phyloP scores from a whole-genome alignment of 768 basidiomycete genomes.

The Tulasnella sp. region DNA sequence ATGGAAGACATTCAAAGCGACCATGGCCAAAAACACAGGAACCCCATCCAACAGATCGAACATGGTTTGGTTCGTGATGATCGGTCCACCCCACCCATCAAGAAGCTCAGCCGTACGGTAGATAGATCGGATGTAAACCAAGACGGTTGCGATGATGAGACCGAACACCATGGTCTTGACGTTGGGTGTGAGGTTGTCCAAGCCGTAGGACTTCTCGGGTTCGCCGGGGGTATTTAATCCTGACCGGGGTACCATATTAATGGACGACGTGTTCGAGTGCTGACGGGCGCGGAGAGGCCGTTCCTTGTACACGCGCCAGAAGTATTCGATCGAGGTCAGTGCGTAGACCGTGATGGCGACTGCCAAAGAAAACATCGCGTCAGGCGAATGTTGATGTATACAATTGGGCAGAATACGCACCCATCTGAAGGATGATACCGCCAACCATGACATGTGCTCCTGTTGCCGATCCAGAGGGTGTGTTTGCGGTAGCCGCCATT shows the following conservation, averaged over 20 bases:
- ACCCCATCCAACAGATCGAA: conserved; percentile 40
- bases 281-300: conserved; percentile 26
- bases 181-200: conserved; percentile 17
- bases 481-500: conserved; percentile 8
- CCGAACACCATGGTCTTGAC: conserved; percentile 23
- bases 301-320: conserved; percentile 6
- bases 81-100: conserved; percentile 25
- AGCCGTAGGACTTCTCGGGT: conserved; percentile 34
- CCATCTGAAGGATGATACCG: conserved; percentile 16
- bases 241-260: no score
- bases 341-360: conserved; percentile 15
- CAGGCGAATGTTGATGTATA: not conserved
- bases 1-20: conserved; percentile 37
- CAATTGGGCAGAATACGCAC: not conserved
- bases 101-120: conserved; percentile 15
- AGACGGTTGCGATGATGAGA: conserved; percentile 26
- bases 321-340: conserved; percentile 1
- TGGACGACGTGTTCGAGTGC: conserved; percentile 31
- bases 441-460: conserved; percentile 8
- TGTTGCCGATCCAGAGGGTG: not conserved
- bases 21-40: conserved; percentile 39
- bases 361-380: not conserved
- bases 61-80: conserved; percentile 22
- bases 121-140: conserved; percentile 38
- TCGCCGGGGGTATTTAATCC: conserved; percentile 38